Percentiles rank a stretch among this genome's conserved stretches.
Conservation (phyloP, 495 filamentous ascomycete genomes). For the Aspergillus haitiensis region DNA sequence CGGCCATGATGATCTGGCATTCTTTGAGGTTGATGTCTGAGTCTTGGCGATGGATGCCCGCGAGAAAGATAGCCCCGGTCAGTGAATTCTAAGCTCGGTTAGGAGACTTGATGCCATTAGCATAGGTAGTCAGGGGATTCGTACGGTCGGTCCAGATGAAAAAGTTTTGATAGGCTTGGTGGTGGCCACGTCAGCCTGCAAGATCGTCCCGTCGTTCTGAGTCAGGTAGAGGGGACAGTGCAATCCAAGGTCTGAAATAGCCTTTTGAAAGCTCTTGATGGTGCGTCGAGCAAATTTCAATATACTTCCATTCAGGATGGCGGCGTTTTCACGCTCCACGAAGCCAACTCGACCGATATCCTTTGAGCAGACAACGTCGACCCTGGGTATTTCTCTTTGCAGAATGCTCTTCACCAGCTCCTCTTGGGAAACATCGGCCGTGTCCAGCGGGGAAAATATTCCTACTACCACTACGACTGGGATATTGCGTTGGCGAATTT, state of each 20-base stretch:
- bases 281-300: background rate
- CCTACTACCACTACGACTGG: background rate
- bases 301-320: slow-evolving; percentile 4
- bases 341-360: background rate
- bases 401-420: background rate
- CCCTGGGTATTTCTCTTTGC: background rate
- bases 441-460: slow-evolving; percentile 3
- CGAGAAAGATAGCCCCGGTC: background rate
- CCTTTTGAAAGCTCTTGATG: background rate
- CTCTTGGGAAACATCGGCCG: background rate
- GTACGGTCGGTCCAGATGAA: slow-evolving; percentile 1
- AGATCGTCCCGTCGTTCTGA: slow-evolving; percentile 3
- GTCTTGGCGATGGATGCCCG: background rate
- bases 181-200: background rate
- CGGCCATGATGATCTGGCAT: background rate
- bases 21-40: background rate
- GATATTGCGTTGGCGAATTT: background rate
- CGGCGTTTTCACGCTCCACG: slow-evolving; percentile 1
- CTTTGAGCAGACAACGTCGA: background rate
- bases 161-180: slow-evolving; percentile 1
- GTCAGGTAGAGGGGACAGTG: background rate
- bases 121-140: background rate
- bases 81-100: background rate
- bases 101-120: background rate
- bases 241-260: background rate